A percentile compares a stretch with the other conserved stretches of the same genome.
These are phyloP conservation scores for Gloeopeniophorella convolvens DNA, from an alignment of 768 basidiomycete species.

Conservation along the genomic window DNA sequence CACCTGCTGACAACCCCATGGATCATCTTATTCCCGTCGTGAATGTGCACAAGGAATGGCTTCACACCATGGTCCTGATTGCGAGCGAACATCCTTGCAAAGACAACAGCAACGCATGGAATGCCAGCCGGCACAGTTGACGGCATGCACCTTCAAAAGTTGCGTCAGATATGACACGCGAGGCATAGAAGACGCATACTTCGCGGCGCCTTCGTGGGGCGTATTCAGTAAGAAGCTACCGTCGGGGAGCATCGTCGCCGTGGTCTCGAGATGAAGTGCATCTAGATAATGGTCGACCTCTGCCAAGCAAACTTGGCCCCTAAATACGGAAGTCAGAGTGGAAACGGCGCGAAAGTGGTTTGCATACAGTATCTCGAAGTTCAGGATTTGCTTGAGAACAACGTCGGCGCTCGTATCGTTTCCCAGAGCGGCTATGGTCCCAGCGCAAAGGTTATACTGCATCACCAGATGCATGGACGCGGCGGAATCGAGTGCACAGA, in stretches of 20 bases:
- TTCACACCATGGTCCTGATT: constrained; percentile 32
- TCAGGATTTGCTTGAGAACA: constrained; percentile 27
- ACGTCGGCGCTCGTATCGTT: constrained; percentile 23
- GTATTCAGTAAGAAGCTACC: constrained; percentile 37
- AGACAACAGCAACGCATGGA: constrained; percentile 36
- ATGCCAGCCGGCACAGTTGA: constrained; percentile 33
- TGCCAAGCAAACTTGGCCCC: constrained; percentile 38
- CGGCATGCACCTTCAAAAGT: constrained; percentile 38
- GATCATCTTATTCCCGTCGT: constrained; percentile 35
- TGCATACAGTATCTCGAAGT: constrained; percentile 29
- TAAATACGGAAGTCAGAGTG: constrained; percentile 13
- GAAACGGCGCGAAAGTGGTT: neutral
- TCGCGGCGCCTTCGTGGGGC: constrained; percentile 31
- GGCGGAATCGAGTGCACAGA: no score
- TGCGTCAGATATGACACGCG: neutral
- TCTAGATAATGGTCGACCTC: constrained; percentile 45
- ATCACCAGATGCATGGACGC: no score
- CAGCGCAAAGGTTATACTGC: no score
- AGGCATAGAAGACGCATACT: constrained; percentile 30
- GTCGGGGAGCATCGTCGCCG: constrained; percentile 32
- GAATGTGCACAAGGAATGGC: constrained; percentile 34
- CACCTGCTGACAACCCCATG: constrained; percentile 30
- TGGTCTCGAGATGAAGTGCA: constrained; percentile 37
- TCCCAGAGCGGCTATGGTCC: constrained; percentile 30
- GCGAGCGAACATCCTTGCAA: constrained; percentile 33